Evolutionary conservation across 805 yeast species (phyloP).

Genomic region (Yamadazyma paraphyllophila): DNA sequence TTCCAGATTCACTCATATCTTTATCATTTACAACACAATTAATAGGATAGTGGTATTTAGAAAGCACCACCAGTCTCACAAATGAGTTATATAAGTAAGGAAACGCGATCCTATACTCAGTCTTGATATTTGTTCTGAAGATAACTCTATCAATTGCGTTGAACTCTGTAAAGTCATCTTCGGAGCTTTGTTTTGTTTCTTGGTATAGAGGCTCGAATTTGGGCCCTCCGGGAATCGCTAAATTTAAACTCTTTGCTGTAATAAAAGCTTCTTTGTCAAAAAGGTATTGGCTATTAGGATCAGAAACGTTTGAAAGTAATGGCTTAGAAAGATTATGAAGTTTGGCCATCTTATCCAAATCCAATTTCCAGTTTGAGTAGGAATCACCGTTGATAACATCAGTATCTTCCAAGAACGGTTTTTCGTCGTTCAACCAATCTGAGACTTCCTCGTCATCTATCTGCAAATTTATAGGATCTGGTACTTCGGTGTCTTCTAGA

Average conservation of each 20-base stretch:
- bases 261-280: constrained; percentile 79
- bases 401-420: constrained; percentile 62
- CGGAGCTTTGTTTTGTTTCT: constrained; percentile 55
- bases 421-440: constrained; percentile 81
- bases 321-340: constrained; percentile 72
- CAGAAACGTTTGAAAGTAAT: constrained; percentile 54
- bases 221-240: constrained; percentile 93
- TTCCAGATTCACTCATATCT: constrained; percentile 29
- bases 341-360: constrained; percentile 58
- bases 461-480: constrained; percentile 67
- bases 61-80: constrained; percentile 60
- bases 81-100: constrained; percentile 82
- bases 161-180: constrained; percentile 77
- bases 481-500: constrained; percentile 66
- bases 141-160: constrained; percentile 86
- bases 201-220: constrained; percentile 84
- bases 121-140: constrained; percentile 69
- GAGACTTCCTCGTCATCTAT: constrained; percentile 60
- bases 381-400: constrained; percentile 70
- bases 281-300: constrained; percentile 62
- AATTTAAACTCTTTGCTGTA: constrained; percentile 87
- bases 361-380: constrained; percentile 69
- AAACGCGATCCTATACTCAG: constrained; percentile 84
- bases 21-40: constrained; percentile 47
- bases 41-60: constrained; percentile 65